Evolutionary conservation across 805 yeast genomes (phyloP).

Genomic region (Candida jianshihensis): DNA sequence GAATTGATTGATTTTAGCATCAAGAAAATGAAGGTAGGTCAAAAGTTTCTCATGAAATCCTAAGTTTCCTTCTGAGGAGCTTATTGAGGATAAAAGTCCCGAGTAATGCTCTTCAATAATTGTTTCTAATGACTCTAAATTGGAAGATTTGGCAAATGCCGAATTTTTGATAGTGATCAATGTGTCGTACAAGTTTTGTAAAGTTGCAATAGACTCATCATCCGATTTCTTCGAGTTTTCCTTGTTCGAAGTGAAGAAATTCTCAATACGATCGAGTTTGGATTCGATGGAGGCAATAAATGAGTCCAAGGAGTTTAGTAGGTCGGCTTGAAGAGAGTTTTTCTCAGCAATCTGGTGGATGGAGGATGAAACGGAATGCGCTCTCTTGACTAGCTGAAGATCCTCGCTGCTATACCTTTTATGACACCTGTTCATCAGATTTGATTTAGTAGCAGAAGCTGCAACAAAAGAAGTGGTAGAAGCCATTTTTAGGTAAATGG

Average conservation of each 20-base stretch:
- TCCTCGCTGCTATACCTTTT: constrained; percentile 17
- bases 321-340: constrained; percentile 18
- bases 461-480: background rate
- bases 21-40: constrained; percentile 31
- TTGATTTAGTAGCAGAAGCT: background rate
- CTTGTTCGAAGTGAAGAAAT: constrained; percentile 11
- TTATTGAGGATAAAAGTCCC: constrained; percentile 17
- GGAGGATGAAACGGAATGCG: constrained; percentile 20
- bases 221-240: constrained; percentile 1
- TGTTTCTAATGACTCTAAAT: constrained; percentile 17
- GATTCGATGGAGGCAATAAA: constrained; percentile 21
- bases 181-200: constrained; percentile 22
- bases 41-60: constrained; percentile 26
- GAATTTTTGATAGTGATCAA: constrained; percentile 20
- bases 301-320: constrained; percentile 16
- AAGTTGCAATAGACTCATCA: constrained; percentile 14
- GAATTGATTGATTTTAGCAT: constrained; percentile 33
- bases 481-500: too few species aligned
- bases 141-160: constrained; percentile 15
- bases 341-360: constrained; percentile 18
- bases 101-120: constrained; percentile 22
- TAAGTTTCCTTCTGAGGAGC: constrained; percentile 14
- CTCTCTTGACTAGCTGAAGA: constrained; percentile 14
- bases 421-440: constrained; percentile 2
- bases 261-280: constrained; percentile 19